Base-by-base conservation (phyloP, 163 green algal genomes). In the Coccomyxa subellipsoidea region DNA sequence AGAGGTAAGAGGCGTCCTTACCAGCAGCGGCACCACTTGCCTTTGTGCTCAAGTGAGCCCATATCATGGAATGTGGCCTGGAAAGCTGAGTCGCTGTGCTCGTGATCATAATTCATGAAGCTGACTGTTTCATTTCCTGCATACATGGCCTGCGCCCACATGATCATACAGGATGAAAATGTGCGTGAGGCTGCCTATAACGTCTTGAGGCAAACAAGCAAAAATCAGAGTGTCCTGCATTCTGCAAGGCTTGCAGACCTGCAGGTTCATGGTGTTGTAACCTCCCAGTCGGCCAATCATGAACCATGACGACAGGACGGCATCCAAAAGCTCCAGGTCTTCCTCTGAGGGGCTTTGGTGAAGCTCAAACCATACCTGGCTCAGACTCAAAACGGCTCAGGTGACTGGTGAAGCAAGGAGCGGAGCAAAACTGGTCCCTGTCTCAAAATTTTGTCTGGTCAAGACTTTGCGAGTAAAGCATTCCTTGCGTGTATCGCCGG, bases 251-350 rank as follows among this genome's bases (percentile, higher is more conserved):
- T 59, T 18, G 4, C 47, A 59, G 23, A 95, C 91, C 91, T 98
- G 94, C 78, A 98, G 77, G 88, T 98, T 98, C 6, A 83, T 66
- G 6, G 89, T 90, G 87, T 99, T 97, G 91, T 90, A 99, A 36
- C 88, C 96, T 0, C 95, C 95, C 36, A 99, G 83, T 79, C 95
- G 96, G 38, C 96, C 95, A 32, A 99, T 59, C 77, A 97, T 87
- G 85, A 97, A 99, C 95, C 95, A 99, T 37, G 88, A 89, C 78
- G 90, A 88, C 9, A 99, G 32, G 35, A 96, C 86, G n/a, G 94
- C 90, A 78, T 93, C 87, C 38, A 96, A 39, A 78, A 89, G 8
- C 69, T 97, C 92, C n/a, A 82, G 31, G 66, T 96, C 94, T 8
- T 77, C 66, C 25, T 66, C 69, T 21, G 78, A 85, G 6, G 89